A percentile compares a stretch with the other conserved stretches of the same genome.
Conservation (phyloP, 306 rosid species). For the Glycine tomentella region DNA sequence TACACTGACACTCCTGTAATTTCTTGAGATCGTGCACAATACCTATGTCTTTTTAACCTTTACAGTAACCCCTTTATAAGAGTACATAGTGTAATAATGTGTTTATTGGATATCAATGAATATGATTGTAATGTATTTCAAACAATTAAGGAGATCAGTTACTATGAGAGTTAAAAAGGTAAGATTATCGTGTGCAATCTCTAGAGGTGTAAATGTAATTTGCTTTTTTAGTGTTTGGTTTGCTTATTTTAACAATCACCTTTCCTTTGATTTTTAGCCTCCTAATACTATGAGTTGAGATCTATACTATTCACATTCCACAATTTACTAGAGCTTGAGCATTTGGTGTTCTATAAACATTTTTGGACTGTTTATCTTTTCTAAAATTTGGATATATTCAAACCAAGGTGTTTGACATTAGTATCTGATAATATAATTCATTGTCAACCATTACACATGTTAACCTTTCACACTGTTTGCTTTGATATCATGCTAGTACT, state of each 20-base stretch:
- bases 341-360: too few relatives aligned
- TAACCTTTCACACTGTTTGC: not conserved
- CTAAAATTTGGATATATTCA: not conserved
- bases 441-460: not conserved
- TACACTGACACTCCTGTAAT: not conserved
- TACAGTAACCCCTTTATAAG: too few relatives aligned
- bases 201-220: not conserved
- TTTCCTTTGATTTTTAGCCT: not conserved
- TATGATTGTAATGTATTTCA: not conserved
- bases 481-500: not conserved
- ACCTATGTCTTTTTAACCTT: too few relatives aligned
- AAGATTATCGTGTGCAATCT: not conserved
- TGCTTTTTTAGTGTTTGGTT: not conserved
- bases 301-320: constrained; percentile 8
- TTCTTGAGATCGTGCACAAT: not conserved
- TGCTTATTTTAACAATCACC: constrained; percentile 1
- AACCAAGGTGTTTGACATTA: not conserved
- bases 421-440: not conserved
- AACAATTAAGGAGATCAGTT: not conserved
- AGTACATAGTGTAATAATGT: too few relatives aligned
- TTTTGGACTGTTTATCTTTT: not conserved
- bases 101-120: too few relatives aligned
- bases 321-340: not conserved
- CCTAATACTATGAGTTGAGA: not conserved
- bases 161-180: not conserved